phyloP scores from a whole-genome alignment of 768 basidiomycete species.

The Pholiota molesta region DNA sequence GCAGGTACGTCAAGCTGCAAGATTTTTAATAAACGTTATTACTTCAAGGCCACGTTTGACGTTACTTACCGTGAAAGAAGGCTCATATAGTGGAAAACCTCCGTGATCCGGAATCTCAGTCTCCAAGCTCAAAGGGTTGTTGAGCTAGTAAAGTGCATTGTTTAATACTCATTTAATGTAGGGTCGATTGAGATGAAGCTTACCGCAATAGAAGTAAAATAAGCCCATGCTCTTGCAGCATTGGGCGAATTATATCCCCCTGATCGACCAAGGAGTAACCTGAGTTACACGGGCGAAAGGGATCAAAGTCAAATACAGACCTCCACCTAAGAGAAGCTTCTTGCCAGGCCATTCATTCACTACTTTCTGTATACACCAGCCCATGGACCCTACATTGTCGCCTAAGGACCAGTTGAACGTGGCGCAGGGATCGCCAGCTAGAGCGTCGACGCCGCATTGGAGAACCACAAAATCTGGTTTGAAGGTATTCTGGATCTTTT shows the following conservation, averaged over 20 bases:
- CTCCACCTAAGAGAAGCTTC: slow-evolving; percentile 78
- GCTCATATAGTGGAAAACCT: slow-evolving; percentile 72
- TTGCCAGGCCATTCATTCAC: slow-evolving; percentile 59
- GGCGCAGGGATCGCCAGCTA: slow-evolving; percentile 82
- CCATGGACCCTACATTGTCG: slow-evolving; percentile 59
- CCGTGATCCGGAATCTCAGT: slow-evolving; percentile 76
- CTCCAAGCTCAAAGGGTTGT: slow-evolving; percentile 56
- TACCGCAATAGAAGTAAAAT: slow-evolving; percentile 77
- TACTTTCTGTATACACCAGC: slow-evolving; percentile 64
- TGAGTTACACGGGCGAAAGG: slow-evolving; percentile 4
- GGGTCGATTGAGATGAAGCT: slow-evolving; percentile 26
- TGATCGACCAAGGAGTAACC: slow-evolving; percentile 26
- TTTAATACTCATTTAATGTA: neutral
- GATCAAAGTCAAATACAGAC: slow-evolving; percentile 33
- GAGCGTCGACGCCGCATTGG: slow-evolving; percentile 87
- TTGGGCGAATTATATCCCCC: slow-evolving; percentile 88
- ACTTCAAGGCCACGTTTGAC: too few relatives aligned
- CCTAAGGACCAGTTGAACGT: slow-evolving; percentile 74
- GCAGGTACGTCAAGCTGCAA: slow-evolving; percentile 64
- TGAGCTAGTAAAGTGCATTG: slow-evolving; percentile 43
- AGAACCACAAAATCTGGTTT: slow-evolving; percentile 78
- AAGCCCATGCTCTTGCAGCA: slow-evolving; percentile 85
- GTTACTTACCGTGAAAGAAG: slow-evolving; percentile 64
- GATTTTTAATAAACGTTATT: neutral
- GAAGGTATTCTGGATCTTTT: slow-evolving; percentile 61